These are phyloP conservation scores for Stagonosporopsis vannaccii DNA, from an alignment of 2,329 filamentous ascomycete genomes.

Conservation along the genomic window DNA sequence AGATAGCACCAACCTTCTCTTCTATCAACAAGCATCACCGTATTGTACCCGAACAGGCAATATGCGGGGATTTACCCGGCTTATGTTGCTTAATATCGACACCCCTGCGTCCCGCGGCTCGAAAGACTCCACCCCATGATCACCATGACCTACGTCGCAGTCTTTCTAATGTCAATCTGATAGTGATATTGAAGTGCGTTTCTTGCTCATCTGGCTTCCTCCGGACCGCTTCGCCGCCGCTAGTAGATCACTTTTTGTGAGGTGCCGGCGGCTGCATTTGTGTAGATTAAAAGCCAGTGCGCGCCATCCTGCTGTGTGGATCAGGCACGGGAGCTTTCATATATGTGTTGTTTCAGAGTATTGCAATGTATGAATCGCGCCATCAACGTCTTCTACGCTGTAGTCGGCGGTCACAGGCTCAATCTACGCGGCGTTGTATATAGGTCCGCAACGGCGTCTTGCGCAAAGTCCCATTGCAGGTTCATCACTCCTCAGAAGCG, in stretches of 20 bases:
- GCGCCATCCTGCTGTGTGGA: constrained; percentile 25
- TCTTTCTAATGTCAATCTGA: neutral
- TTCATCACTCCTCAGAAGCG: neutral
- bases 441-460: constrained; percentile 14
- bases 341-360: constrained; percentile 28
- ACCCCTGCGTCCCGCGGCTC: neutral
- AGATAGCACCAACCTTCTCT: neutral
- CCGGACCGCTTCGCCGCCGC: constrained; percentile 47
- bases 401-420: constrained; percentile 10
- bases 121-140: neutral
- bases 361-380: constrained; percentile 19
- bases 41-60: constrained; percentile 4
- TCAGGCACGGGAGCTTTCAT: constrained; percentile 20
- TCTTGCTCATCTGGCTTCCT: neutral
- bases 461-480: no score
- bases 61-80: constrained; percentile 14
- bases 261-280: constrained; percentile 42
- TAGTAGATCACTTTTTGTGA: constrained; percentile 23
- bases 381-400: constrained; percentile 16
- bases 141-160: neutral
- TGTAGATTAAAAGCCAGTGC: constrained; percentile 43
- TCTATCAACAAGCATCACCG: neutral
- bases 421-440: constrained; percentile 26
- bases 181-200: neutral
- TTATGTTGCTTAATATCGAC: constrained; percentile 19